A percentile compares a stretch with the other conserved stretches of the same genome.
Evolutionary conservation across 2,329 filamentous ascomycete species (phyloP).

Genomic region (Alternaria incomplexa): DNA sequence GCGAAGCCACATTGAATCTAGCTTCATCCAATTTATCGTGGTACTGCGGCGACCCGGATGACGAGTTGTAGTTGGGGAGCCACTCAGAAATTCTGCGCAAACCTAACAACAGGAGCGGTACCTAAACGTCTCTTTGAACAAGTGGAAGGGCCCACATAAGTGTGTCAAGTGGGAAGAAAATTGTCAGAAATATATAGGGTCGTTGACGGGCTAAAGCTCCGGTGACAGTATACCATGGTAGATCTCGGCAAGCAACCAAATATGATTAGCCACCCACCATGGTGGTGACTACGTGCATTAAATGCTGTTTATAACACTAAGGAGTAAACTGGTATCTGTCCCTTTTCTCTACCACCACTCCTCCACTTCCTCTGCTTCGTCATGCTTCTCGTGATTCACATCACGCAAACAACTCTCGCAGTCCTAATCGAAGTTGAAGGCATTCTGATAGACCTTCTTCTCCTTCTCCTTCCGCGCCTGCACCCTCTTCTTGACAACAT

Average conservation of each 20-base stretch:
- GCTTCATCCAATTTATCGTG: neutral
- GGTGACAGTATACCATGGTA: neutral
- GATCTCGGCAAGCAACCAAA: neutral
- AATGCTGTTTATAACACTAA: too few species aligned
- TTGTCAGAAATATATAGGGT: neutral
- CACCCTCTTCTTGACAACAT: constrained; percentile 76
- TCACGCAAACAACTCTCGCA: neutral
- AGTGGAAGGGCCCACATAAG: neutral
- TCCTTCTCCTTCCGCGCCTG: constrained; percentile 81
- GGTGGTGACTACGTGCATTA: too few species aligned
- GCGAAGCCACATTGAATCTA: neutral
- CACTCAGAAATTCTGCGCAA: neutral
- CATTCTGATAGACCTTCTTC: constrained; percentile 91
- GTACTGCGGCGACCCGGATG: neutral
- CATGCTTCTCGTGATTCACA: too few species aligned
- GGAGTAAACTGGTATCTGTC: too few species aligned
- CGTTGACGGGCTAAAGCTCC: neutral
- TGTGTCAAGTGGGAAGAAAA: neutral
- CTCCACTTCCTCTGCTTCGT: neutral
- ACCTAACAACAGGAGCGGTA: neutral
- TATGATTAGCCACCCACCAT: too few species aligned
- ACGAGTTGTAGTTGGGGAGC: neutral
- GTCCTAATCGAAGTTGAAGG: constrained; percentile 63
- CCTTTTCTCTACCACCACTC: too few species aligned
- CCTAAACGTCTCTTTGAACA: neutral